Base-by-base conservation (phyloP, 306 rosid genomes). In the Ormosia semicastrata region DNA sequence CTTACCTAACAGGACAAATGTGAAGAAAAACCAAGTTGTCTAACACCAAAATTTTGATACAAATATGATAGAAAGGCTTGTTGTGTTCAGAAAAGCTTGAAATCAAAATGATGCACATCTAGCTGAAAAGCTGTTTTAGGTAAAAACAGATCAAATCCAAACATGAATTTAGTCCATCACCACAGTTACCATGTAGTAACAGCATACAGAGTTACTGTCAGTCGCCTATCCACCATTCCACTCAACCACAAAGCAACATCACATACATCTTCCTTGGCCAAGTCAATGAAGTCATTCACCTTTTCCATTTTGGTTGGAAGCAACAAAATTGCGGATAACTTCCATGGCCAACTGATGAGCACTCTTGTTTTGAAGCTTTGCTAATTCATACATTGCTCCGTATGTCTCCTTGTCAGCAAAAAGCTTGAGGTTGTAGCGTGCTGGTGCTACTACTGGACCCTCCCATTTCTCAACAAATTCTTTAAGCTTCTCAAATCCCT, bases 311-410 rank as follows among this genome's bases (percentile, higher is more conserved):
- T 89, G 89, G 80, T 86, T 93, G 78, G 90, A 71, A 68, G 92
- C 96, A 67, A 92, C 98, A 73, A 86, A 95, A 85, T 88, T 88
- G 88, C 99, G 94, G 73, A 95, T 70, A 66, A 95, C 90, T 81
- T 93, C 99, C 82, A 93, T 93, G 80, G 99, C 98, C 58, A 95
- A 80, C 78, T 90, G 97, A 88, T 95, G 98, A 17, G 99, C 98
- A 76, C 56, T 95, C 92, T 95, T 95, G 83, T 89, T 88, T 86
- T 95, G 94, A 87, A 87, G 82, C 85, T 80, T 93, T 62, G 98
- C 98, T 18, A 92, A 88, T 60, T 83, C 87, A 50, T 93, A 91
- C 78, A 95, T 59, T 2, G 97, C 97, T 78, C 90, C 93, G 12
- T 89, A 95, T 2, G 98, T 95, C 84, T 89, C 97, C 86, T 85